Conservation (phyloP, 495 filamentous ascomycete species). For the Penicillium ucsense region DNA sequence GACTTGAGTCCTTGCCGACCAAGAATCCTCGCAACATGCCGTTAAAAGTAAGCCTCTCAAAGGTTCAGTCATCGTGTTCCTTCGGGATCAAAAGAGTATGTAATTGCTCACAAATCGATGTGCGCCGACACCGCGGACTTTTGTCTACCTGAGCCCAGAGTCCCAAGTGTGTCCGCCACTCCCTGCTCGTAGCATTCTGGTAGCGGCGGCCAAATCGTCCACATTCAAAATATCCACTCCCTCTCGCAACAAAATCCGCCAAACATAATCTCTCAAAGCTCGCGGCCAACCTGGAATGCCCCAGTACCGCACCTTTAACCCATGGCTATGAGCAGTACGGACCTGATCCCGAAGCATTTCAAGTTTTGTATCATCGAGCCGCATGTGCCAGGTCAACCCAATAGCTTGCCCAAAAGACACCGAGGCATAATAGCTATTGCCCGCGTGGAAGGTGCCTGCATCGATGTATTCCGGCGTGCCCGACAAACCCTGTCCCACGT, state of each 20-base stretch:
- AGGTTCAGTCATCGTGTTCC: no score
- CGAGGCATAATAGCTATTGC: constrained; percentile 39
- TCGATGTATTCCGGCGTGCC: constrained; percentile 27
- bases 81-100: no score
- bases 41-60: no score
- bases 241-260: constrained; percentile 60
- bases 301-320: constrained; percentile 72
- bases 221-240: constrained; percentile 72
- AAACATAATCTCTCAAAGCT: constrained; percentile 62
- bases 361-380: constrained; percentile 43
- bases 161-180: constrained; percentile 26
- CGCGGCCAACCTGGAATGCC: constrained; percentile 67
- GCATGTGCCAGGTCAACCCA: constrained; percentile 31
- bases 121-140: no score
- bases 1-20: no score
- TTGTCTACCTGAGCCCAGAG: no score
- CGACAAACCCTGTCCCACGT: constrained; percentile 27
- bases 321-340: constrained; percentile 55
- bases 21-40: no score
- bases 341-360: constrained; percentile 53
- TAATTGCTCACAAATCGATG: not conserved
- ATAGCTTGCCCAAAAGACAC: constrained; percentile 34
- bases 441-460: constrained; percentile 33
- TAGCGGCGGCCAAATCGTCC: constrained; percentile 58
- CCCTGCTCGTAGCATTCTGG: constrained; percentile 33